A percentile compares a stretch with the other conserved stretches of the same genome.
These are phyloP conservation scores for Aspergillus flavus DNA, from an alignment of 2,329 filamentous ascomycete genomes.

Conservation along the genomic window DNA sequence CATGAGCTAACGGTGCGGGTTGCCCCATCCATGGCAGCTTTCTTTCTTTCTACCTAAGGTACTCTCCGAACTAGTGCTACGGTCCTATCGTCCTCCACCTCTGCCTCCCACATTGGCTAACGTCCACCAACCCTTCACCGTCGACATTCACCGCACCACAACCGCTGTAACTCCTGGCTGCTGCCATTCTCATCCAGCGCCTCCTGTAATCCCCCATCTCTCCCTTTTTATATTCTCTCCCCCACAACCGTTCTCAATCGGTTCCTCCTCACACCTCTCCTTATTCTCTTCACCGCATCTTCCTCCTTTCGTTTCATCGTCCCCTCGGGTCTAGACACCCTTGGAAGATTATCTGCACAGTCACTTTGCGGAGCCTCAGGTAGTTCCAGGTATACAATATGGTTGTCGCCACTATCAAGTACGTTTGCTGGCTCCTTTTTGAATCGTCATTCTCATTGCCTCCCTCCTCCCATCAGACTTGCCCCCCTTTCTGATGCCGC, in stretches of 20 bases:
- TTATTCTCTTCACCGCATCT: slow-evolving; percentile 6
- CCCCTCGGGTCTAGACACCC: slow-evolving; percentile 21
- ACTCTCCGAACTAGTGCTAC: slow-evolving; percentile 8
- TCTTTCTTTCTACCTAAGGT: slow-evolving; percentile 13
- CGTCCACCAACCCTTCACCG: slow-evolving; percentile 15
- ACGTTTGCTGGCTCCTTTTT: slow-evolving; percentile 32
- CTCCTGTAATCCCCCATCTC: slow-evolving; percentile 11
- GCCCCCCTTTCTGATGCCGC: slow-evolving; percentile 8
- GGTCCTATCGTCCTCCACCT: slow-evolving; percentile 26
- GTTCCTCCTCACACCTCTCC: slow-evolving; percentile 10
- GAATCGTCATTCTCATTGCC: slow-evolving; percentile 14
- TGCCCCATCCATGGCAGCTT: slow-evolving; percentile 21
- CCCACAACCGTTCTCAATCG: slow-evolving; percentile 4
- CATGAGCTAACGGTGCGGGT: slow-evolving; percentile 17
- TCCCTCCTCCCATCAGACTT: slow-evolving; percentile 12
- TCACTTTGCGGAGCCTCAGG: slow-evolving; percentile 15
- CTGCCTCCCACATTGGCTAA: slow-evolving; percentile 30
- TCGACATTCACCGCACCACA: slow-evolving; percentile 18
- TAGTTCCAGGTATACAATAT: slow-evolving; percentile 40
- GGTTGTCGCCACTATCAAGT: slow-evolving; percentile 68
- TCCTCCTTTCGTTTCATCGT: slow-evolving; percentile 15
- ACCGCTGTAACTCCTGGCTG: slow-evolving; percentile 15
- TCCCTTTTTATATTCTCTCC: slow-evolving; percentile 10
- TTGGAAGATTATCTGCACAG: slow-evolving; percentile 14
- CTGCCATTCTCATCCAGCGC: slow-evolving; percentile 14